These are phyloP conservation scores for Boletus fagicola DNA, from an alignment of 768 basidiomycete species.

Conservation along the genomic window DNA sequence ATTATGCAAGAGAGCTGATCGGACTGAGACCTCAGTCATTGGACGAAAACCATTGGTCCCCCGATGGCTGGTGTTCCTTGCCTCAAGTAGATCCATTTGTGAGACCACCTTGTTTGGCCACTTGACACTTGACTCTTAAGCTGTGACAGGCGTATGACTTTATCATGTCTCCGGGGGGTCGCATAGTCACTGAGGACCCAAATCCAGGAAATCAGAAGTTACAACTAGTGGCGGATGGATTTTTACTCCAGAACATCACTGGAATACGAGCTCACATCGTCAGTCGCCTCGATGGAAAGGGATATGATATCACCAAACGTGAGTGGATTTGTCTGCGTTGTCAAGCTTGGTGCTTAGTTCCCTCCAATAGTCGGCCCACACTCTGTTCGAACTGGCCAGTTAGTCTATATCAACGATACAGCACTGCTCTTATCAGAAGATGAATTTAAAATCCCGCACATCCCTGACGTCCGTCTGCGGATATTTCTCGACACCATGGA, in stretches of 20 bases:
- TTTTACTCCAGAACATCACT: slow-evolving; percentile 69
- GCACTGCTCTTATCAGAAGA: slow-evolving; percentile 39
- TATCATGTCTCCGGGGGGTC: slow-evolving; percentile 62
- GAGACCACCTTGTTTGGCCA: slow-evolving; percentile 27
- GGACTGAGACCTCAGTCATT: slow-evolving; percentile 46
- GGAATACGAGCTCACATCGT: slow-evolving; percentile 79
- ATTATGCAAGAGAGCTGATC: slow-evolving; percentile 76
- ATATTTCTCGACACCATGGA: slow-evolving; percentile 57
- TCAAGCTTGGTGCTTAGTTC: slow-evolving; percentile 4
- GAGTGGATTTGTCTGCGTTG: slow-evolving; percentile 27
- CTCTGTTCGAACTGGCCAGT: slow-evolving; percentile 73
- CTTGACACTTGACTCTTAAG: background rate
- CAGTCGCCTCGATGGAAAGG: slow-evolving; percentile 75
- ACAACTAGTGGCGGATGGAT: slow-evolving; percentile 61
- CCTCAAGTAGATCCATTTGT: slow-evolving; percentile 71
- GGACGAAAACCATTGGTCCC: slow-evolving; percentile 61
- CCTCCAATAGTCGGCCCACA: slow-evolving; percentile 70
- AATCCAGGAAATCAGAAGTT: slow-evolving; percentile 70
- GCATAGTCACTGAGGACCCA: slow-evolving; percentile 57
- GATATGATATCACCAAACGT: slow-evolving; percentile 87
- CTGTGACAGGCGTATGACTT: slow-evolving; percentile 73
- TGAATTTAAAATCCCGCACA: slow-evolving; percentile 15
- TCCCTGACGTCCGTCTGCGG: slow-evolving; percentile 53
- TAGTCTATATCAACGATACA: slow-evolving; percentile 77
- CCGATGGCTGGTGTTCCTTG: slow-evolving; percentile 72